These are phyloP conservation scores for Paramecium primaurelia DNA, from an alignment of 73 alveolate genomes.

Conservation along the genomic window DNA sequence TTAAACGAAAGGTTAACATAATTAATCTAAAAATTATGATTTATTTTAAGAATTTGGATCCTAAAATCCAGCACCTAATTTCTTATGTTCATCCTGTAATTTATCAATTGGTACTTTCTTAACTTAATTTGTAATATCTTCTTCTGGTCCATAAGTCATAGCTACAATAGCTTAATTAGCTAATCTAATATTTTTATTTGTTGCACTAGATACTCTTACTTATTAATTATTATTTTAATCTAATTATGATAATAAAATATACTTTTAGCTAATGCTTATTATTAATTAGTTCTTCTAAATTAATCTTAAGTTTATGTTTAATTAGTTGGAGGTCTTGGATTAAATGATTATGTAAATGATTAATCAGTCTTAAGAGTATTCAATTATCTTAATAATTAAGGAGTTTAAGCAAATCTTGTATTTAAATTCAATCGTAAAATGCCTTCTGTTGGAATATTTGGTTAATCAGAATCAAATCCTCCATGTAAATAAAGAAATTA, in stretches of 20 bases:
- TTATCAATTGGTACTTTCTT: conserved; percentile 82
- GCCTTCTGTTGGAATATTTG: conserved; percentile 87
- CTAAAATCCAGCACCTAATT: conserved; percentile 60
- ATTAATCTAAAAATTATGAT: not conserved
- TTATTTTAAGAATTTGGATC: conserved; percentile 67
- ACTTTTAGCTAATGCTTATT: not conserved
- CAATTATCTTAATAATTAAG: conserved; percentile 69
- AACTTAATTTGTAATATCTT: conserved; percentile 71
- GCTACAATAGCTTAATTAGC: conserved; percentile 75
- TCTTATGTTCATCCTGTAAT: conserved; percentile 87
- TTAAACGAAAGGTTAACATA: conserved; percentile 13
- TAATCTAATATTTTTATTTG: conserved; percentile 63
- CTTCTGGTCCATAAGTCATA: conserved; percentile 64
- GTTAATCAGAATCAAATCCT: conserved; percentile 91
- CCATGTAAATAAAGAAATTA: conserved; percentile 83
- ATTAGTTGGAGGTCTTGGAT: conserved; percentile 51
- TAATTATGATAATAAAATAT: not conserved
- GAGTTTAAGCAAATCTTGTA: conserved; percentile 73
- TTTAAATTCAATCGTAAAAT: conserved; percentile 76
- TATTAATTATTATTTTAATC: conserved; percentile 32
- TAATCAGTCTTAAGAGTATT: conserved; percentile 53
- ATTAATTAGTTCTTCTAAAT: not conserved
- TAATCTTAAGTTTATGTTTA: not conserved
- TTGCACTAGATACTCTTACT: conserved; percentile 7
- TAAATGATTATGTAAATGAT: conserved; percentile 1